phyloP scores from a whole-genome alignment of 495 filamentous ascomycete genomes.

The Penicillium maclennaniae region DNA sequence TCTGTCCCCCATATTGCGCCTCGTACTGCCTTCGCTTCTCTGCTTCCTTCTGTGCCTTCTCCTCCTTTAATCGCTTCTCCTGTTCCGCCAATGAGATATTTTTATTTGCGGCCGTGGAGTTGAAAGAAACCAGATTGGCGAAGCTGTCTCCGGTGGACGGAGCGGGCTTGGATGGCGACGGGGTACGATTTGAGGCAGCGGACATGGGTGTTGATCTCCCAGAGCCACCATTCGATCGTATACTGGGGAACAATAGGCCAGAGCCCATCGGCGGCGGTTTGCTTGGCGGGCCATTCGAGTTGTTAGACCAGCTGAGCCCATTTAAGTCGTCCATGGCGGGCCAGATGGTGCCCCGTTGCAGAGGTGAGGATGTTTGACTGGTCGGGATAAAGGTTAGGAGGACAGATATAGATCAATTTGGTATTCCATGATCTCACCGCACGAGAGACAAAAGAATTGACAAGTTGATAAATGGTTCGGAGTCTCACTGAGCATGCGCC shows the following conservation, averaged over 20 bases:
- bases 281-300: constrained; percentile 28
- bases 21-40: constrained; percentile 66
- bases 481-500: not conserved
- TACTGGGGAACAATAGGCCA: constrained; percentile 53
- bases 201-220: constrained; percentile 67
- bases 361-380: not conserved
- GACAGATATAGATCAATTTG: not conserved
- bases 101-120: constrained; percentile 57
- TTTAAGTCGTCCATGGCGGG: constrained; percentile 55
- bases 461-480: not conserved
- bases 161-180: constrained; percentile 50
- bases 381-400: constrained; percentile 1
- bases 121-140: constrained; percentile 78
- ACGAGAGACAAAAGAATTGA: not conserved
- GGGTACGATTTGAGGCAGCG: constrained; percentile 47
- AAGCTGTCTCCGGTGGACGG: constrained; percentile 80
- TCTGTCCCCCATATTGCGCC: constrained; percentile 64
- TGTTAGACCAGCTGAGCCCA: constrained; percentile 52
- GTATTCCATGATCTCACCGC: constrained; percentile 15
- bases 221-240: constrained; percentile 58
- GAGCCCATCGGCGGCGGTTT: constrained; percentile 52
- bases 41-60: constrained; percentile 70
- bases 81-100: constrained; percentile 80
- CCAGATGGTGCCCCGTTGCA: constrained; percentile 5
- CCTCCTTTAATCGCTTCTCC: constrained; percentile 74